Evolutionary conservation across 768 basidiomycete species (phyloP), one percentile per base, ranked within the genome.

Genomic region (Saitozyma sp.): DNA sequence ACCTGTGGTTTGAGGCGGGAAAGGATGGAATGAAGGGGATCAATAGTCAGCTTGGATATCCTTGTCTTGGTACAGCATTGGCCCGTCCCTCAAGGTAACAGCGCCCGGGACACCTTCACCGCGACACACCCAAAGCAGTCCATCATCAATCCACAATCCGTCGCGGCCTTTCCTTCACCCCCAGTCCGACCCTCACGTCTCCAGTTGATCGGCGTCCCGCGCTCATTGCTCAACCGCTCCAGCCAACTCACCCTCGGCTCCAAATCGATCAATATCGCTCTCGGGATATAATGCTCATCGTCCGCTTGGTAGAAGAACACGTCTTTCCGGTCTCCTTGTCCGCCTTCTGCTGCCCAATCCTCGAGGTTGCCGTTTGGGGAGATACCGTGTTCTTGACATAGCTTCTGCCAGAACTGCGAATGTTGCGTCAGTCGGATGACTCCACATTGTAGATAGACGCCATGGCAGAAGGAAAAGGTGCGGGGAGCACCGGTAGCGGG

Each of bases 251-350:
- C 95, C 78, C 96, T 85, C 17, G 96, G 96, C 77, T 99, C 96
- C 37, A 96, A 85, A 80, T 99, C 96, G 48, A 79, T 87, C 45
- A 99, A 84, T 64, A 99, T 95, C 6, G 96, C 92, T 56, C 96
- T 86, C 1, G 96, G 96, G 63, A 99, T 94, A 80, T 98, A 99
- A 73, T 96, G 94, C 78, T 98, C 96, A 74, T 99, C 96, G 78
- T 99, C 96, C n/a, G 96, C 96, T 79, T 98, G 95, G 78, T 99
- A 98, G 82, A 99, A 99, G 82, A 99, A 99, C 37, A 96, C 95
- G 81, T 99, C 96, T 77, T 98, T 99, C 70, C 96, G 84, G 81
- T 99, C 96, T 8, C 73, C 74, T 49, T 71, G 70, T 9, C 91
- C 91, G 17, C 90, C 91, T 71, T 94, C 92, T 1, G 89, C 90